A percentile compares a stretch with the other conserved stretches of the same genome.
Evolutionary conservation across 1,284 basidiomycete species (phyloP).

Genomic region (Apiotrichum porosum): DNA sequence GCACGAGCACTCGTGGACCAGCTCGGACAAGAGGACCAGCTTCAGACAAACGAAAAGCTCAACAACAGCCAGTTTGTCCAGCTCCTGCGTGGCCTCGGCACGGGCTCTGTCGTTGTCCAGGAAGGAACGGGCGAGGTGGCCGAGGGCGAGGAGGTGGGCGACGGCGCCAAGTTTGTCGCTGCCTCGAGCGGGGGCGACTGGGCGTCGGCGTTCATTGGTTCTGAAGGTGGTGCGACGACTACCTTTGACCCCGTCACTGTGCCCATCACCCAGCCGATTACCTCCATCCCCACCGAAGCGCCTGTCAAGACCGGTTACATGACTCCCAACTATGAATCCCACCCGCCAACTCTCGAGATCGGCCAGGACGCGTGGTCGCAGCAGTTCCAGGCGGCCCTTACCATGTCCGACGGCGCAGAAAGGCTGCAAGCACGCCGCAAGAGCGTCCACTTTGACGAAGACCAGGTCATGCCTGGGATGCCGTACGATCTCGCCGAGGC

Average conservation of each 20-base stretch:
- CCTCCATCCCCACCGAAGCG: too few species aligned
- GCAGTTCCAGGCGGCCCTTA: constrained; percentile 31
- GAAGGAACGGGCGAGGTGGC: constrained; percentile 43
- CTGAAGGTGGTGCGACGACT: neutral
- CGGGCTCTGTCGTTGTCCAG: constrained; percentile 75
- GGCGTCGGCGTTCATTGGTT: constrained; percentile 11
- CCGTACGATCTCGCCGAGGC: constrained; percentile 52
- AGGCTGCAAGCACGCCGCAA: constrained; percentile 26
- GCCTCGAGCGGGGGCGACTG: constrained; percentile 22
- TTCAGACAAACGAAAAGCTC: constrained; percentile 71
- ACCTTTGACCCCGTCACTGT: neutral
- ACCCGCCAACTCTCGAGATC: neutral
- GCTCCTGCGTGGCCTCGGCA: constrained; percentile 78
- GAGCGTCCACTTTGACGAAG: constrained; percentile 46
- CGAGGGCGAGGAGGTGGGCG: constrained; percentile 37
- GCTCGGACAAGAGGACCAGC: constrained; percentile 49
- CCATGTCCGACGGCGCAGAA: constrained; percentile 16
- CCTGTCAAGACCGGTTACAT: neutral
- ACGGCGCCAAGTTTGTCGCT: constrained; percentile 44
- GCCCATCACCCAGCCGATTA: neutral
- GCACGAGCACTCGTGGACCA: constrained; percentile 67
- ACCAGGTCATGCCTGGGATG: constrained; percentile 19
- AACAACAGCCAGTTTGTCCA: constrained; percentile 80
- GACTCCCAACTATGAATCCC: neutral
- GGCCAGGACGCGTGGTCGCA: constrained; percentile 34